Base-by-base conservation (phyloP, 2,329 filamentous ascomycete genomes). In the Aspergillus novofumigatus region DNA sequence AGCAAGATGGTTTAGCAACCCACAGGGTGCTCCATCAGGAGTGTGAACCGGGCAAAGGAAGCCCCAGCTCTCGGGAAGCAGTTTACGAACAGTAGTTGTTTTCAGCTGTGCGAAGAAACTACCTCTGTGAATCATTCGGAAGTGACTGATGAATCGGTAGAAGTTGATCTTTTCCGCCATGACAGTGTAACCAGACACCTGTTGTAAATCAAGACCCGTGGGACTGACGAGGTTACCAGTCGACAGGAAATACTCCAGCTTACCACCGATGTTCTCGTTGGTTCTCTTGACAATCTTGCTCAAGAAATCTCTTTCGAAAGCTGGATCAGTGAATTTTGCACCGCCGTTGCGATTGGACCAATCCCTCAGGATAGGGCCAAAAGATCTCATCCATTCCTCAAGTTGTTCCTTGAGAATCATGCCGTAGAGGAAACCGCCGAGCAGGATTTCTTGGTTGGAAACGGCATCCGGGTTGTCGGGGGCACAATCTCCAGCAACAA, bases 111-210 rank as follows among this genome's bases (percentile, higher is more conserved):
- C 94, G 74, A 99, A 99, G 83, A 99, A 99, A 72, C 91, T 94
- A 81, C 94, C 94, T 86, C 94, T 87, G 79, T 99, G 94, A 57
- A 99, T 91, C 92, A 97, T 97, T 65, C 94, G 89, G 83, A 99
- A 99, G 75, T 99, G 94, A 75, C 91, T 94, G 78, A 99, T 96
- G 78, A 97, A 99, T 68, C 94, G 91, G 69, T 96, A 86, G 73
- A 97, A 99, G 78, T 99, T 99, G 72, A 99, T 93, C 82, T 97
- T 97, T 73, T 99, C 94, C 2, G 94, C 94, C 52, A 97, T 92
- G 52, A 99, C 92, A 0, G 91, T 96, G 75, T 96, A 99, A 61
- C 94, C 94, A 11, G 93, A 94, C 0, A 89, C 88, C 75, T 99
- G 94, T 71, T 97, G 94, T 68, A 97, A 76, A 81, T 99, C 94